Percentiles rank a stretch among this genome's conserved stretches.
phyloP scores from a whole-genome alignment of 208 protist species.

The Polymyxa betae region DNA sequence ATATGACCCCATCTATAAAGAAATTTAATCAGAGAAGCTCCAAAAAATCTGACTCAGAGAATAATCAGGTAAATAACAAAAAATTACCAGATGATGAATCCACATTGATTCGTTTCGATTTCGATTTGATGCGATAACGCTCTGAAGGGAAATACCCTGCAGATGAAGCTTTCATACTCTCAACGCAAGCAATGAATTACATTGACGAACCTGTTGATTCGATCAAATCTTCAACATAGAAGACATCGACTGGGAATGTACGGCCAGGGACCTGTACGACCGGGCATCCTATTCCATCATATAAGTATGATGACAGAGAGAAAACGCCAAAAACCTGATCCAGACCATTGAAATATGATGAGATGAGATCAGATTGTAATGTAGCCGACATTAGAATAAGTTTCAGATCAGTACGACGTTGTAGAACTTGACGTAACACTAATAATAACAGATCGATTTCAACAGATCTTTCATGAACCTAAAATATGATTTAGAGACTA shows the following conservation, averaged over 20 bases:
- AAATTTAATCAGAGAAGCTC: too few relatives aligned
- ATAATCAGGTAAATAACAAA: too few relatives aligned
- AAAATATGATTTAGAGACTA: too few relatives aligned
- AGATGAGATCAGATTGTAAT: background rate
- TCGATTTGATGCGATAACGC: too few relatives aligned
- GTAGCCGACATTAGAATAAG: background rate
- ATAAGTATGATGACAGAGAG: background rate
- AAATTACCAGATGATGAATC: too few relatives aligned
- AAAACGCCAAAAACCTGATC: too few relatives aligned
- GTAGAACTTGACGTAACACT: background rate
- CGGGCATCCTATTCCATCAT: background rate
- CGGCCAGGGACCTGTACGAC: background rate
- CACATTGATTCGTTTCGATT: too few relatives aligned
- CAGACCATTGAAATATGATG: background rate
- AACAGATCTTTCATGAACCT: constrained; percentile 2
- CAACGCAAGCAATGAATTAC: background rate
- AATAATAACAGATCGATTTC: background rate
- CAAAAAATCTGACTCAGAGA: too few relatives aligned
- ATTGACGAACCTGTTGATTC: background rate
- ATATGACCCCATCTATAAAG: too few relatives aligned
- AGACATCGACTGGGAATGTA: background rate
- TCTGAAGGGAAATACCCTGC: background rate
- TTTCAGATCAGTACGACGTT: background rate
- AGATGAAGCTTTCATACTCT: background rate
- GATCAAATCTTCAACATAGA: background rate